These are phyloP conservation scores for Ascochyta rabiei DNA, from an alignment of 2,329 filamentous ascomycete genomes.

Conservation along the genomic window DNA sequence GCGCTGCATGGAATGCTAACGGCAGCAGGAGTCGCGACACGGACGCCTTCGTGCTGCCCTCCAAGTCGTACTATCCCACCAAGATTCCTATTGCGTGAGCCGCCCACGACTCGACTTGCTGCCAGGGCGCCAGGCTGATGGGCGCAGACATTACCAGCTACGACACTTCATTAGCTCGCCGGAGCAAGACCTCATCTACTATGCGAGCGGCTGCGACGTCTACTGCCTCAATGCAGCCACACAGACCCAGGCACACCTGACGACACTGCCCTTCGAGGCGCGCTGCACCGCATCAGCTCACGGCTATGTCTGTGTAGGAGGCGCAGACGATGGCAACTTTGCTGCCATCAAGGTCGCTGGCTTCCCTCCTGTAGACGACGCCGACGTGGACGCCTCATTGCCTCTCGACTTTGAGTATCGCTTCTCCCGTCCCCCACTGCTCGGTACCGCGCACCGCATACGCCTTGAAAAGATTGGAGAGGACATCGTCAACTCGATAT, in stretches of 20 bases:
- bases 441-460: slow-evolving; percentile 45
- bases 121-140: slow-evolving; percentile 18
- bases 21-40: slow-evolving; percentile 53
- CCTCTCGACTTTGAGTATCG: slow-evolving; percentile 56
- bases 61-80: slow-evolving; percentile 55
- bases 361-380: slow-evolving; percentile 48
- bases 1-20: slow-evolving; percentile 20
- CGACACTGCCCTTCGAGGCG: slow-evolving; percentile 71
- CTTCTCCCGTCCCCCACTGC: slow-evolving; percentile 47
- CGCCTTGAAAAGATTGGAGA: slow-evolving; percentile 65
- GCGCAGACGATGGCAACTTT: slow-evolving; percentile 82
- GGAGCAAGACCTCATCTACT: slow-evolving; percentile 79
- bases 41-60: slow-evolving; percentile 52
- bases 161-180: slow-evolving; percentile 87
- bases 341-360: slow-evolving; percentile 71
- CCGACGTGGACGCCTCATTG: slow-evolving; percentile 63
- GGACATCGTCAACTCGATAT: slow-evolving; percentile 71
- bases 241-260: slow-evolving; percentile 75
- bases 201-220: slow-evolving; percentile 73
- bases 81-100: slow-evolving; percentile 57
- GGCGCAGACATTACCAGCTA: slow-evolving; percentile 78
- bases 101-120: not conserved
- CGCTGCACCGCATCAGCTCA: slow-evolving; percentile 84
- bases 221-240: slow-evolving; percentile 66
- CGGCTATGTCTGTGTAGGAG: slow-evolving; percentile 90